Percentiles rank a stretch among this genome's conserved stretches.
These are phyloP conservation scores for Potentilla sterilis DNA, from an alignment of 306 rosid species.

Conservation along the genomic window DNA sequence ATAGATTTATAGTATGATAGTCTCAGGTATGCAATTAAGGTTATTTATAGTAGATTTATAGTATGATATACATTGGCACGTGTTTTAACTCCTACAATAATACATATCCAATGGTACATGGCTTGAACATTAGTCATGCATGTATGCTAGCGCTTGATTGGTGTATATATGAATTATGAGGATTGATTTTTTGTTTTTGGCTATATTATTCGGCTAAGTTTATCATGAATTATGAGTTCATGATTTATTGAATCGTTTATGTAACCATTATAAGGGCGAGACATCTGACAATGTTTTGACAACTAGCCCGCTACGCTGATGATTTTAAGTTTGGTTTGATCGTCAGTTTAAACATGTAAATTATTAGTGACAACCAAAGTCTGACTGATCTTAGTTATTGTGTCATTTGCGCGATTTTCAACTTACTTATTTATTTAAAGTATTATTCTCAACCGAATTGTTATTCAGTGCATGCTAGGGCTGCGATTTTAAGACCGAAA, in stretches of 20 bases:
- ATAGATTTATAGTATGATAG: background rate
- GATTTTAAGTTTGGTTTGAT: background rate
- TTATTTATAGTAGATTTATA: background rate
- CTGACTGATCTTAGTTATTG: background rate
- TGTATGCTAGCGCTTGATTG: no score
- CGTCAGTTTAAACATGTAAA: background rate
- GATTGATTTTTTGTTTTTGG: background rate
- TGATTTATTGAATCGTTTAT: background rate
- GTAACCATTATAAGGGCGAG: background rate
- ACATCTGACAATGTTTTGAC: background rate
- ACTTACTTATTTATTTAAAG: no score
- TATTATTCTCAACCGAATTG: no score
- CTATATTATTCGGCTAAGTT: background rate
- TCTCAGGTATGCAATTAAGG: background rate
- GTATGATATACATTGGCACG: background rate
- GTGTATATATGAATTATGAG: background rate
- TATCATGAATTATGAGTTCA: background rate
- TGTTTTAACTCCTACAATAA: background rate
- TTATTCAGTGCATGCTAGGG: no score
- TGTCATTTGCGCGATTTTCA: background rate
- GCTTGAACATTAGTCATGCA: background rate
- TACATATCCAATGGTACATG: background rate
- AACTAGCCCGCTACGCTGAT: background rate
- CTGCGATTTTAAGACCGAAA: no score
- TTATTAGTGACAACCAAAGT: background rate